Evolutionary conservation across 2,329 filamentous ascomycete species (phyloP).

Genomic region (Botryotinia narcissicola): DNA sequence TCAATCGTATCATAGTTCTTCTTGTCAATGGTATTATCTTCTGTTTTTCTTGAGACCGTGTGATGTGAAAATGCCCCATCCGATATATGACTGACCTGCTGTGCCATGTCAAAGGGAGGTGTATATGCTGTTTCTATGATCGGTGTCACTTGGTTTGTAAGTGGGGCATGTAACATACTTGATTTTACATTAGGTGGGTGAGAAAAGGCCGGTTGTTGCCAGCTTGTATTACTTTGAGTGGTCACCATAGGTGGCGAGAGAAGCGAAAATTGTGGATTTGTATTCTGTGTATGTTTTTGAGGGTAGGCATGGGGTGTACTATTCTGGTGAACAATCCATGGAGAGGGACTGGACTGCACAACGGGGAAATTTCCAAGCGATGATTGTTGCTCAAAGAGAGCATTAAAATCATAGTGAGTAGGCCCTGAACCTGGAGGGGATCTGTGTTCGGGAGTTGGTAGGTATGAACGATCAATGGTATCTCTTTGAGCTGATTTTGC

Average conservation of each 20-base stretch:
- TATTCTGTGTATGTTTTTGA: not conserved
- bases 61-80: not conserved
- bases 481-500: slow-evolving; percentile 20
- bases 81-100: not conserved
- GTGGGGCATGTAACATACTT: not conserved
- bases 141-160: not conserved
- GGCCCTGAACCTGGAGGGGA: slow-evolving; percentile 15
- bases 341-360: not conserved
- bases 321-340: slow-evolving; percentile 6
- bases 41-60: not conserved
- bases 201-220: slow-evolving; percentile 12
- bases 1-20: not conserved
- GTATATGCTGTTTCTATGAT: not conserved
- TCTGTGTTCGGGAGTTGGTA: slow-evolving; percentile 24
- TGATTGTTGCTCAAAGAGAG: slow-evolving; percentile 19
- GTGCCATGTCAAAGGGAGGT: slow-evolving; percentile 4
- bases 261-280: slow-evolving; percentile 6
- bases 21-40: not conserved
- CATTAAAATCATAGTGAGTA: slow-evolving; percentile 34
- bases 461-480: slow-evolving; percentile 27
- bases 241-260: not conserved
- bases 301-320: not conserved
- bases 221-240: slow-evolving; percentile 1
- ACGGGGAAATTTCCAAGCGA: not conserved
- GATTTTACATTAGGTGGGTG: not conserved